Evolutionary conservation across 2,329 filamentous ascomycete species (phyloP).

Genomic region (Aureobasidium sp.): DNA sequence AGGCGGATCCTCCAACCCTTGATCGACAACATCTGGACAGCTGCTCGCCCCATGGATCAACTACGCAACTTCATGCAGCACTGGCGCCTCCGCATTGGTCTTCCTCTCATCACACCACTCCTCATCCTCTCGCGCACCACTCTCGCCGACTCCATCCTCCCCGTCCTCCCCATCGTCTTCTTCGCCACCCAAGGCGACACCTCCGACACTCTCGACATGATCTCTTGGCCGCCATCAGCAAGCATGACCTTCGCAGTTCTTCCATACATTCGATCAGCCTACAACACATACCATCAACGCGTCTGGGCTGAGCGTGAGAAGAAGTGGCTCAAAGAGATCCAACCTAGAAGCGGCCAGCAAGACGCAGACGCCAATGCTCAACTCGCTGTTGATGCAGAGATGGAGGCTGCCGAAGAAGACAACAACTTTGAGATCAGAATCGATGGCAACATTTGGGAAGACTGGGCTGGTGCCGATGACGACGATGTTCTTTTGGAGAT

Average conservation of each 20-base stretch:
- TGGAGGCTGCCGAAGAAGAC: slow-evolving; percentile 19
- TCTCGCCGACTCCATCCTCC: slow-evolving; percentile 55
- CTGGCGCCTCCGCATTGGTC: slow-evolving; percentile 49
- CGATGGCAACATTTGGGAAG: slow-evolving; percentile 34
- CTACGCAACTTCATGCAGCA: slow-evolving; percentile 25
- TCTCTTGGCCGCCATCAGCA: slow-evolving; percentile 58
- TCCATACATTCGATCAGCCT: slow-evolving; percentile 56
- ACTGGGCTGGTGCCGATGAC: slow-evolving; percentile 32
- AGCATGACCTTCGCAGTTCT: slow-evolving; percentile 57
- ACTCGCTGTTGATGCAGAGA: slow-evolving; percentile 16
- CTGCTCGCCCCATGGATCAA: slow-evolving; percentile 22
- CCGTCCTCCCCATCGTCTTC: slow-evolving; percentile 55
- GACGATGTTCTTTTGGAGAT: slow-evolving; percentile 18
- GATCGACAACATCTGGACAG: slow-evolving; percentile 28
- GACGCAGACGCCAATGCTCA: slow-evolving; percentile 18
- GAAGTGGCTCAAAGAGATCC: slow-evolving; percentile 55
- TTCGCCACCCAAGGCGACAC: slow-evolving; percentile 46
- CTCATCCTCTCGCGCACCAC: slow-evolving; percentile 60
- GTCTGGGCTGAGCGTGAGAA: slow-evolving; percentile 50
- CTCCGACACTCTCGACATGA: slow-evolving; percentile 40
- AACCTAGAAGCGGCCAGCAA: slow-evolving; percentile 39
- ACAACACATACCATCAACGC: slow-evolving; percentile 54
- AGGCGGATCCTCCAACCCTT: slow-evolving; percentile 43
- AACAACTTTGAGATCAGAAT: slow-evolving; percentile 30
- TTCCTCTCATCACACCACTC: slow-evolving; percentile 60